phyloP scores from a whole-genome alignment of 164 flowering plant species.

The Stephania cephalantha region DNA sequence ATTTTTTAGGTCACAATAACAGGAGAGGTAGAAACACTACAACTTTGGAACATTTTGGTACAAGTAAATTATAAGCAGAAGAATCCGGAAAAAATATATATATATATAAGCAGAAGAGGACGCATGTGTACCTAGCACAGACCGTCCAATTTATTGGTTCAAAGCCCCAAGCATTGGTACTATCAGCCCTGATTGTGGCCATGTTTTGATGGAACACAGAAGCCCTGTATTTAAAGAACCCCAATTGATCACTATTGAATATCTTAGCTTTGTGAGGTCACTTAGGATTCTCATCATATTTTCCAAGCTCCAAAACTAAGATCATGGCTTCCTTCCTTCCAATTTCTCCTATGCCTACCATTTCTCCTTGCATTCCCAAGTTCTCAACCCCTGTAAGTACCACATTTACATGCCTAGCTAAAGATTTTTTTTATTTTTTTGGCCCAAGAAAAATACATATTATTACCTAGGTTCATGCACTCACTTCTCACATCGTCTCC shows the following conservation, averaged over 20 bases:
- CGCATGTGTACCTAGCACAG: conserved; percentile 8
- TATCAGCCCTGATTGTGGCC: conserved; percentile 10
- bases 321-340: conserved; percentile 26
- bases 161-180: conserved; percentile 8
- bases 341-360: conserved; percentile 21
- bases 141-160: conserved; percentile 6
- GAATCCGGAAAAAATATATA: too few species aligned
- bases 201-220: not conserved
- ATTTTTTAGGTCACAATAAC: too few species aligned
- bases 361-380: conserved; percentile 2
- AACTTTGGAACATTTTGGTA: too few species aligned
- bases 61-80: not conserved
- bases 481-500: too few species aligned
- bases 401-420: too few species aligned
- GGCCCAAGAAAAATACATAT: not conserved
- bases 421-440: too few species aligned
- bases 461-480: too few species aligned
- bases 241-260: conserved; percentile 2
- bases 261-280: not conserved
- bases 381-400: not conserved
- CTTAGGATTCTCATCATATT: not conserved
- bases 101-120: conserved; percentile 17
- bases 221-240: conserved; percentile 6
- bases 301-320: conserved; percentile 2
- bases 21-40: too few species aligned